Percentiles rank a stretch among this genome's conserved stretches.
Conservation (phyloP, 31 red algal genomes). For the Porphyra umbilicalis region DNA sequence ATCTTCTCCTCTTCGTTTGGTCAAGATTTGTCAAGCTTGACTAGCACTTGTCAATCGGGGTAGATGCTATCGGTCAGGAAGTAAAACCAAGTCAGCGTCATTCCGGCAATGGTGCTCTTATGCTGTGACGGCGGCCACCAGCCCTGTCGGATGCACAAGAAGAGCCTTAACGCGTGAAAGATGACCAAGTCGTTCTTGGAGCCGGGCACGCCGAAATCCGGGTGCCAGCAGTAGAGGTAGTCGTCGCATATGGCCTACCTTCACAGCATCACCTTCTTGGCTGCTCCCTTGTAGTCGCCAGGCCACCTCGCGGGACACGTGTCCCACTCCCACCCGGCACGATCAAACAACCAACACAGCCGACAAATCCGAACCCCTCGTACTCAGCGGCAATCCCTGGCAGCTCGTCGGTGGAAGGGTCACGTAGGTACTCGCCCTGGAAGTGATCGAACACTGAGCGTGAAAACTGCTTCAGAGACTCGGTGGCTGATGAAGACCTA, state of each 20-base stretch:
- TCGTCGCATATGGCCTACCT: slow-evolving; percentile 54
- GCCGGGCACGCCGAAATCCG: slow-evolving; percentile 30
- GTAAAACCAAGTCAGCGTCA: slow-evolving; percentile 17
- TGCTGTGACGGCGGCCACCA: slow-evolving; percentile 24
- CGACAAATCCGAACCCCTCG: slow-evolving; percentile 18
- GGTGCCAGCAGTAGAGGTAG: slow-evolving; percentile 32
- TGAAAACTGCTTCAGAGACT: slow-evolving; percentile 20
- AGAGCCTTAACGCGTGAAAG: slow-evolving; percentile 13
- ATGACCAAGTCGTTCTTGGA: slow-evolving; percentile 43
- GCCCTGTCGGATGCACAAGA: slow-evolving; percentile 19
- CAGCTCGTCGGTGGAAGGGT: slow-evolving; percentile 11
- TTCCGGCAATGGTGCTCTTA: neutral
- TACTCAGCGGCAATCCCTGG: slow-evolving; percentile 14
- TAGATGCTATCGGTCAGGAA: slow-evolving; percentile 44
- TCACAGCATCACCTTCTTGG: slow-evolving; percentile 12
- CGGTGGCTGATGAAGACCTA: neutral
- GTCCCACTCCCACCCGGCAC: slow-evolving; percentile 36
- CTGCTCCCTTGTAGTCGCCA: slow-evolving; percentile 32
- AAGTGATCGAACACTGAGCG: slow-evolving; percentile 5
- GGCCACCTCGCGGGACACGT: slow-evolving; percentile 29
- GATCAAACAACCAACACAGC: slow-evolving; percentile 32
- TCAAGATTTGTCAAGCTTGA: slow-evolving; percentile 10
- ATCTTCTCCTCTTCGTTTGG: slow-evolving; percentile 13
- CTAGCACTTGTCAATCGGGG: slow-evolving; percentile 24
- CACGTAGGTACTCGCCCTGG: slow-evolving; percentile 15